These are phyloP conservation scores for Globisporangium cystogenes DNA, from an alignment of 352 stramenopile species.

Conservation along the genomic window DNA sequence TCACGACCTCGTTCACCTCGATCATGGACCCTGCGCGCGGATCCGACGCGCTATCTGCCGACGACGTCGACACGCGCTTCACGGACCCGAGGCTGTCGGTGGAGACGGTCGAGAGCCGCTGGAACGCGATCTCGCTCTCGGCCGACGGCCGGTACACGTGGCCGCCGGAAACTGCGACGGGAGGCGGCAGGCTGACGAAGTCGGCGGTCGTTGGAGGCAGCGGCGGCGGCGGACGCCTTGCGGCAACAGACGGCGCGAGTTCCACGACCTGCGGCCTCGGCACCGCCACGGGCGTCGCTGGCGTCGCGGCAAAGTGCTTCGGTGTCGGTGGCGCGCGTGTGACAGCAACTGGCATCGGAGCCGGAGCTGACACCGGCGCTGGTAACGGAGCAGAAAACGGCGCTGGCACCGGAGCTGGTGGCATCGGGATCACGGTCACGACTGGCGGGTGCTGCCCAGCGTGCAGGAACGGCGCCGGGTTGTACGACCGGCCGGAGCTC, in stretches of 20 bases:
- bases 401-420: too few species aligned
- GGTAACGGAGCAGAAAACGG: too few species aligned
- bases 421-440: too few species aligned
- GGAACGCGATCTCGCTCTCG: constrained; percentile 12
- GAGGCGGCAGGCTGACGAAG: constrained; percentile 3
- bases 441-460: too few species aligned
- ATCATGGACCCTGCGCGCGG: constrained; percentile 17
- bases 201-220: constrained; percentile 5
- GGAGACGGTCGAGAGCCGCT: constrained; percentile 14
- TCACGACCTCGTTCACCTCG: constrained; percentile 14
- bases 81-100: constrained; percentile 13
- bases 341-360: not conserved
- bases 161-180: not conserved
- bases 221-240: constrained; percentile 4
- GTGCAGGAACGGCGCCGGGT: not conserved
- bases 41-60: constrained; percentile 11
- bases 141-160: constrained; percentile 10
- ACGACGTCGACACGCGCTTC: constrained; percentile 17
- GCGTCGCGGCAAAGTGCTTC: not conserved
- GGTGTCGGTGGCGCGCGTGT: not conserved
- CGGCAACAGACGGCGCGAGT: not conserved
- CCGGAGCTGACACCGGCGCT: too few species aligned
- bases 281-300: constrained; percentile 4
- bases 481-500: not conserved
- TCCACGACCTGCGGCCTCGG: not conserved